A percentile compares a stretch with the other conserved stretches of the same genome.
These are phyloP conservation scores for Gnomoniopsis smithogilvyi DNA, from an alignment of 2,329 filamentous ascomycete species.

Conservation along the genomic window DNA sequence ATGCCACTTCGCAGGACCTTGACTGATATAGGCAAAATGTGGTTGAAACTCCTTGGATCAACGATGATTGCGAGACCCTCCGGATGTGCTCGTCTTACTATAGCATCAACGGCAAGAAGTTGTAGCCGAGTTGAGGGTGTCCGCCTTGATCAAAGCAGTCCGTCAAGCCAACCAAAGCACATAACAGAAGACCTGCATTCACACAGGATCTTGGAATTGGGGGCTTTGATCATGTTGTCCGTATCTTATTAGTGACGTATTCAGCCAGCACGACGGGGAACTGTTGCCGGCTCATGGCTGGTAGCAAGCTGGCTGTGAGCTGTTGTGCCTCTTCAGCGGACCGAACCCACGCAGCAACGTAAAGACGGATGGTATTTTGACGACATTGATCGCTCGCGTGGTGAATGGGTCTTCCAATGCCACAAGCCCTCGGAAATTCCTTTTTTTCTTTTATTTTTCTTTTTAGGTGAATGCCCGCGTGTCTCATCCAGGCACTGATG, in stretches of 20 bases:
- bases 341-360: too few relatives aligned
- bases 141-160: neutral
- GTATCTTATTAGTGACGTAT: too few relatives aligned
- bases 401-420: too few relatives aligned
- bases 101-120: neutral
- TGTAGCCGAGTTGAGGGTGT: neutral
- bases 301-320: too few relatives aligned
- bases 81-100: neutral
- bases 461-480: neutral
- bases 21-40: slow-evolving; percentile 4
- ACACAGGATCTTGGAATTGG: neutral
- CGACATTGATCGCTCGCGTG: too few relatives aligned
- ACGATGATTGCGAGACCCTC: neutral
- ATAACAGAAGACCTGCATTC: neutral
- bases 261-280: too few relatives aligned
- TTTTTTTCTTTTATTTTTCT: neutral
- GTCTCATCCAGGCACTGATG: neutral
- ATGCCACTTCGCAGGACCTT: neutral
- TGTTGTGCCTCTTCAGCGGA: too few relatives aligned
- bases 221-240: neutral
- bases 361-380: neutral
- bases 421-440: neutral
- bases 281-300: too few relatives aligned
- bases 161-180: neutral
- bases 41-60: neutral